phyloP scores from a whole-genome alignment of 2,329 filamentous ascomycete species.

The Hypoxylon sp. region DNA sequence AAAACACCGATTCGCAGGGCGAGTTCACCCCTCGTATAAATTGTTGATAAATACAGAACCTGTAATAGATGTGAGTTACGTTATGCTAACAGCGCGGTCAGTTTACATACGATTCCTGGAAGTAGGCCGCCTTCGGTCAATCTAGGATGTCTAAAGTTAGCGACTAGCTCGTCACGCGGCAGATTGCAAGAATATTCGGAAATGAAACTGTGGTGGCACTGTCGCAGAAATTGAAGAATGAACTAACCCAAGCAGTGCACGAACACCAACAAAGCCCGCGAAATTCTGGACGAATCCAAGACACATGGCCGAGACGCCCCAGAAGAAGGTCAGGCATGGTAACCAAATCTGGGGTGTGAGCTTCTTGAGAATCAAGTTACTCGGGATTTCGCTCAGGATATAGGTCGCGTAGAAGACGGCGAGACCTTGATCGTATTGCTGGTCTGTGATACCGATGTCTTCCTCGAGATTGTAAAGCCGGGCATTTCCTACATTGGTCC shows the following conservation, averaged over 20 bases:
- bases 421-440: constrained; percentile 75
- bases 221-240: constrained; percentile 8
- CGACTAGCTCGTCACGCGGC: neutral
- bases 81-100: neutral
- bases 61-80: constrained; percentile 46
- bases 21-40: constrained; percentile 73
- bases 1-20: constrained; percentile 76
- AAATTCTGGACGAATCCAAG: constrained; percentile 68
- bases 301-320: constrained; percentile 72
- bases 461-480: constrained; percentile 74
- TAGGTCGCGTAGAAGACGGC: constrained; percentile 77
- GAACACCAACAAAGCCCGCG: constrained; percentile 71
- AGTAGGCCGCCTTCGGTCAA: constrained; percentile 75
- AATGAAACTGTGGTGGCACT: neutral
- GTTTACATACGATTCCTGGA: constrained; percentile 71
- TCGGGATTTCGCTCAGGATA: constrained; percentile 74
- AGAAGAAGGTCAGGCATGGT: constrained; percentile 67
- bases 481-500: constrained; percentile 81
- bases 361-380: constrained; percentile 74
- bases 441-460: constrained; percentile 70
- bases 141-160: constrained; percentile 50
- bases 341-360: constrained; percentile 73
- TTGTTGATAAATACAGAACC: constrained; percentile 75
- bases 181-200: neutral
- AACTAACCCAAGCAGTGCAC: constrained; percentile 67